phyloP scores from a whole-genome alignment of 176 grass and related monocot genomes.

The Olyra latifolia region DNA sequence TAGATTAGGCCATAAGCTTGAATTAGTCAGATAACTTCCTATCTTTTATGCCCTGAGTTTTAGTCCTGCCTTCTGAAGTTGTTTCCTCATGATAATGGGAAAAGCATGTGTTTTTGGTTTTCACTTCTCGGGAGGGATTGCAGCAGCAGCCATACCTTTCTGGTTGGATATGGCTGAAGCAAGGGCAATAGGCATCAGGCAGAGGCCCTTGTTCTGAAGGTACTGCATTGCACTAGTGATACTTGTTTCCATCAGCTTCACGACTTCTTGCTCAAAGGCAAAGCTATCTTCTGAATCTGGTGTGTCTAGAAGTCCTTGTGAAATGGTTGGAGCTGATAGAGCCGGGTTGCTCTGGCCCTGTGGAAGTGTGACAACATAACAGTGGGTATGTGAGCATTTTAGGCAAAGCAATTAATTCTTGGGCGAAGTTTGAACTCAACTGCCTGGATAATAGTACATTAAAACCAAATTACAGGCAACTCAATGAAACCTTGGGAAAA shows the following conservation, averaged over 20 bases:
- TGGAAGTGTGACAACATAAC: background rate
- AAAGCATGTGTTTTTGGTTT: constrained; percentile 32
- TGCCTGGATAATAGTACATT: background rate
- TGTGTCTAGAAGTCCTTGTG: constrained; percentile 25
- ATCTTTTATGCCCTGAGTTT: background rate
- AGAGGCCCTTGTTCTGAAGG: constrained; percentile 81
- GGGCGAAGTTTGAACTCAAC: background rate
- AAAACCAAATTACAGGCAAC: background rate
- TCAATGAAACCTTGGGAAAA: constrained; percentile 5
- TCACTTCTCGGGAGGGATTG: constrained; percentile 41
- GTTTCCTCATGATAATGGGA: background rate
- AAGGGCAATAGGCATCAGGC: constrained; percentile 83
- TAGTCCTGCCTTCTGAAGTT: constrained; percentile 1
- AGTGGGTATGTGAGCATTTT: background rate
- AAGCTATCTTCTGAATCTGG: constrained; percentile 43
- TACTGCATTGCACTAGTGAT: constrained; percentile 76
- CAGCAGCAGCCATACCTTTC: constrained; percentile 45
- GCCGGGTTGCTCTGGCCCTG: constrained; percentile 9
- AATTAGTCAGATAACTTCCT: constrained; percentile 23
- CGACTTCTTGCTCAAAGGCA: constrained; percentile 65
- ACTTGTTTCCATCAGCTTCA: constrained; percentile 75
- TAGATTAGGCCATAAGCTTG: constrained; percentile 12
- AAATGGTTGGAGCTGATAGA: constrained; percentile 33
- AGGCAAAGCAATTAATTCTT: background rate
- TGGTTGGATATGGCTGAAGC: constrained; percentile 65